phyloP scores from a whole-genome alignment of 495 filamentous ascomycete genomes.

The Margaritispora aquatica region DNA sequence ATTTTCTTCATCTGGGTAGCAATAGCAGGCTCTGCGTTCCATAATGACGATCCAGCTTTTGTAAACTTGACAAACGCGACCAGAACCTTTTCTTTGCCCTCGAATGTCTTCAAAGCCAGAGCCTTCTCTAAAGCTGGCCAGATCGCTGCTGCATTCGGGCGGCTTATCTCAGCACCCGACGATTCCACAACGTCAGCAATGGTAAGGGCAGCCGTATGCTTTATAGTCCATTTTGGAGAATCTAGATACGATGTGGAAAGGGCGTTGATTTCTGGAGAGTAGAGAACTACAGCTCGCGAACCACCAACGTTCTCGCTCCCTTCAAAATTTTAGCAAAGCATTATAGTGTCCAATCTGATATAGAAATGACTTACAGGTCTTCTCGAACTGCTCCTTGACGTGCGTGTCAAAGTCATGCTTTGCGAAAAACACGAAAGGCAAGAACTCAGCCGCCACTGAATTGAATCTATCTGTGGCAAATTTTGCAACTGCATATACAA shows the following conservation, averaged over 20 bases:
- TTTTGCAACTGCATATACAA: constrained; percentile 73
- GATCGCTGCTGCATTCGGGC: constrained; percentile 51
- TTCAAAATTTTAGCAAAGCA: not conserved
- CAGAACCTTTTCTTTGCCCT: constrained; percentile 87
- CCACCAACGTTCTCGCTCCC: constrained; percentile 85
- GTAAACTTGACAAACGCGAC: constrained; percentile 76
- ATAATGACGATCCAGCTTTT: constrained; percentile 51
- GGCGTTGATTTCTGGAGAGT: constrained; percentile 72
- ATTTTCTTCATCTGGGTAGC: constrained; percentile 49
- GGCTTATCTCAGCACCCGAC: constrained; percentile 42
- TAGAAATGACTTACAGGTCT: constrained; percentile 46
- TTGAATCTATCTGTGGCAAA: constrained; percentile 84
- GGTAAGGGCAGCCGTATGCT: constrained; percentile 77
- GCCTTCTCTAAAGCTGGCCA: constrained; percentile 83
- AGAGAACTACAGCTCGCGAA: constrained; percentile 70
- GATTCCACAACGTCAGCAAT: constrained; percentile 66
- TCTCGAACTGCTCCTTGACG: constrained; percentile 66
- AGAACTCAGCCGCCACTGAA: constrained; percentile 60
- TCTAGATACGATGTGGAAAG: constrained; percentile 61
- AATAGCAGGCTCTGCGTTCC: constrained; percentile 42
- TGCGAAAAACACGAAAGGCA: constrained; percentile 84
- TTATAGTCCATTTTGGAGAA: constrained; percentile 80
- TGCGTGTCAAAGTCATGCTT: constrained; percentile 79
- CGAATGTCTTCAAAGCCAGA: constrained; percentile 82
- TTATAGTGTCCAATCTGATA: not conserved